Evolutionary conservation across 1,284 basidiomycete species (phyloP).

Genomic region (Pseudozyma tsukubaensis): DNA sequence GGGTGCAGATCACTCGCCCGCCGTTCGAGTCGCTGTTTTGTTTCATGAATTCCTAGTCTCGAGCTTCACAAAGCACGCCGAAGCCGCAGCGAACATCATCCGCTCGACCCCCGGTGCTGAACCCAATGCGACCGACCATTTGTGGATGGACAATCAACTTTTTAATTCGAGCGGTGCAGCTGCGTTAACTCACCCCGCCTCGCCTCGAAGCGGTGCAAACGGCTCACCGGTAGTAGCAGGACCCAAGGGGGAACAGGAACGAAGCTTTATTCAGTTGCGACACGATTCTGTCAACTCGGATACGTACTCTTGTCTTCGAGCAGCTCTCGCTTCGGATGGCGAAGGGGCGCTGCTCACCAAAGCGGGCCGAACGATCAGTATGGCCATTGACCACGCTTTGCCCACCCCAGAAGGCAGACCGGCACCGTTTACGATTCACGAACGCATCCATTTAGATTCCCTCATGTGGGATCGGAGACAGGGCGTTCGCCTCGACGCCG

Average conservation of each 20-base stretch:
- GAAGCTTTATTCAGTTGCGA: conserved; percentile 26
- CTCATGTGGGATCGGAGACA: conserved; percentile 47
- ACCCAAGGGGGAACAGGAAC: conserved; percentile 23
- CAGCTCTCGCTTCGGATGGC: conserved; percentile 39
- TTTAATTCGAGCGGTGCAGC: conserved; percentile 34
- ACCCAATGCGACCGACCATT: conserved; percentile 13
- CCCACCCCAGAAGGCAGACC: conserved; percentile 8
- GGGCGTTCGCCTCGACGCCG: conserved; percentile 40
- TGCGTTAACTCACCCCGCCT: conserved; percentile 21
- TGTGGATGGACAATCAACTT: conserved; percentile 34
- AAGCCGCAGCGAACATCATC: conserved; percentile 18
- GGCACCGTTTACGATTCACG: conserved; percentile 31
- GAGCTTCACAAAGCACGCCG: conserved; percentile 24
- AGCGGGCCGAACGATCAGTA: conserved; percentile 27
- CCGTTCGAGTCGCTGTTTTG: conserved; percentile 24
- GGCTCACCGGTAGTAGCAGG: background rate
- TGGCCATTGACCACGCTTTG: conserved; percentile 34
- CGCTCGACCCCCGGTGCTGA: conserved; percentile 9
- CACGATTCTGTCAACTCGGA: conserved; percentile 49
- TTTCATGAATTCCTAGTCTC: conserved; percentile 40
- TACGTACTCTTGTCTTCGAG: conserved; percentile 38
- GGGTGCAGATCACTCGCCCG: conserved; percentile 29
- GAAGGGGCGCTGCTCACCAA: conserved; percentile 45
- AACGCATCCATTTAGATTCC: conserved; percentile 46
- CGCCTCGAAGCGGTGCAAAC: conserved; percentile 4